phyloP scores from a whole-genome alignment of 208 protist genomes.

The Crithidia fasciculata region DNA sequence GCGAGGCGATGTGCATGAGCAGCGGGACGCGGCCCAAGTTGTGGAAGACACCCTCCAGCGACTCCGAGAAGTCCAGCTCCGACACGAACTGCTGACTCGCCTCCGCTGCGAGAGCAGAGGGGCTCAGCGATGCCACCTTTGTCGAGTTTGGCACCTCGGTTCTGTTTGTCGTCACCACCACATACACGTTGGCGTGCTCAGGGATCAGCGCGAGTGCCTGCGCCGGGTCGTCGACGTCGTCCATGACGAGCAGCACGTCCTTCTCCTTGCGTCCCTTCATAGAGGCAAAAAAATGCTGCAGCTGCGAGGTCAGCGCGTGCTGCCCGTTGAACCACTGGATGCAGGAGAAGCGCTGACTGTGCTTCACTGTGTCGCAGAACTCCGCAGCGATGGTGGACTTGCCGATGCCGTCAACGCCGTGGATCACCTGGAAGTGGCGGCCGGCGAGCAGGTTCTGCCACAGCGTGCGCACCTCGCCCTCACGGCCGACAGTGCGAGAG shows the following conservation, averaged over 20 bases:
- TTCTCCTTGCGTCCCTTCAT: slow-evolving; percentile 81
- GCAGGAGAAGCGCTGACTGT: slow-evolving; percentile 83
- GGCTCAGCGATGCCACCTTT: slow-evolving; percentile 37
- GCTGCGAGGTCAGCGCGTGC: slow-evolving; percentile 31
- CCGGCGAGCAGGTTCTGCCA: slow-evolving; percentile 87
- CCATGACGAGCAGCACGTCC: slow-evolving; percentile 84
- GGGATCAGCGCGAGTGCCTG: slow-evolving; percentile 44
- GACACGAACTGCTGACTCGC: slow-evolving; percentile 45
- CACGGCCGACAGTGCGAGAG: slow-evolving; percentile 60
- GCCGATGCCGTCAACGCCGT: slow-evolving; percentile 82
- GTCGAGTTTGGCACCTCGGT: slow-evolving; percentile 19
- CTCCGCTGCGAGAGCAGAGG: slow-evolving; percentile 43
- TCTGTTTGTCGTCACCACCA: slow-evolving; percentile 65
- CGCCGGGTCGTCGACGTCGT: slow-evolving; percentile 55
- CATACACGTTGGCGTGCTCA: slow-evolving; percentile 67
- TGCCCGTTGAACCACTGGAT: slow-evolving; percentile 86
- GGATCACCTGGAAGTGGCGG: slow-evolving; percentile 67
- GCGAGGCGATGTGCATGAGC: slow-evolving; percentile 61
- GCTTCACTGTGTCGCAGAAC: slow-evolving; percentile 76
- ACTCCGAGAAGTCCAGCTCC: slow-evolving; percentile 29
- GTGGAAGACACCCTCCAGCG: slow-evolving; percentile 36
- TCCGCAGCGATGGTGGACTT: slow-evolving; percentile 88
- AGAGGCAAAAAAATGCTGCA: slow-evolving; percentile 72
- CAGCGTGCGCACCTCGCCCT: slow-evolving; percentile 67
- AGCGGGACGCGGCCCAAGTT: slow-evolving; percentile 75